A percentile compares a stretch with the other conserved stretches of the same genome.
Conservation (phyloP, 768 basidiomycete genomes). For the Agaricus sinodeliciosus region DNA sequence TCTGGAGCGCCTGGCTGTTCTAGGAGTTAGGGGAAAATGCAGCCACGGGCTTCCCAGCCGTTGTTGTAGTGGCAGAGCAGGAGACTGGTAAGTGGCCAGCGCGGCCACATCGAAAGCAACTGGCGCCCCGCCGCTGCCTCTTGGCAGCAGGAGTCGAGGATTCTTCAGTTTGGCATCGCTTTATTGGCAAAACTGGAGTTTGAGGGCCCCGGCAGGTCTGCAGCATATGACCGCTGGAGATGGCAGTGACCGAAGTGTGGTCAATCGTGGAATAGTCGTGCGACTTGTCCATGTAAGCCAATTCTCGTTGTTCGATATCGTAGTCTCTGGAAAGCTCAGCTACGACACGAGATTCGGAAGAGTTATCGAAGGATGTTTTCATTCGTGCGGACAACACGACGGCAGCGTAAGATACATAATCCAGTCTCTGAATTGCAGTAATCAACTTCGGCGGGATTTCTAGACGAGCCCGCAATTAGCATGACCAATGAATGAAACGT, state of each 20-base stretch:
- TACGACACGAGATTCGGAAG: not conserved
- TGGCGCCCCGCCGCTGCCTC: not conserved
- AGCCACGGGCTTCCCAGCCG: conserved; percentile 17
- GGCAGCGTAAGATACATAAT: conserved; percentile 19
- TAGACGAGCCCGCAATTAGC: not conserved
- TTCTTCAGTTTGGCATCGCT: not conserved
- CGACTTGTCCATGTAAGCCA: conserved; percentile 5
- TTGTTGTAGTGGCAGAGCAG: conserved; percentile 16
- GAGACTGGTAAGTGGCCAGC: conserved; percentile 17
- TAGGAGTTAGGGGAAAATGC: conserved; percentile 9
- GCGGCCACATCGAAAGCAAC: conserved; percentile 23
- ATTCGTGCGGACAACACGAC: conserved; percentile 11
- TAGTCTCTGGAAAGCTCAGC: conserved; percentile 12
- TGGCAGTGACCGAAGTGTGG: not conserved
- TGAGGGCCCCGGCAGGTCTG: not conserved
- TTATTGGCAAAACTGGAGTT: not conserved
- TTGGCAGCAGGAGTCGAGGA: not conserved
- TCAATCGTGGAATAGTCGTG: conserved; percentile 17
- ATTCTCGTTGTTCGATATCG: conserved; percentile 17
- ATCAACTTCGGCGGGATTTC: conserved; percentile 16
- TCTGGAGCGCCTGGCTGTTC: conserved; percentile 17
- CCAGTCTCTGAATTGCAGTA: conserved; percentile 11
- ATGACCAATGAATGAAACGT: no score
- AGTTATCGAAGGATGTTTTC: conserved; percentile 8
- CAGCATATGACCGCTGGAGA: conserved; percentile 2